Conservation (phyloP, 176 grass and related monocot genomes). For the Tillandsia fasciculata region DNA sequence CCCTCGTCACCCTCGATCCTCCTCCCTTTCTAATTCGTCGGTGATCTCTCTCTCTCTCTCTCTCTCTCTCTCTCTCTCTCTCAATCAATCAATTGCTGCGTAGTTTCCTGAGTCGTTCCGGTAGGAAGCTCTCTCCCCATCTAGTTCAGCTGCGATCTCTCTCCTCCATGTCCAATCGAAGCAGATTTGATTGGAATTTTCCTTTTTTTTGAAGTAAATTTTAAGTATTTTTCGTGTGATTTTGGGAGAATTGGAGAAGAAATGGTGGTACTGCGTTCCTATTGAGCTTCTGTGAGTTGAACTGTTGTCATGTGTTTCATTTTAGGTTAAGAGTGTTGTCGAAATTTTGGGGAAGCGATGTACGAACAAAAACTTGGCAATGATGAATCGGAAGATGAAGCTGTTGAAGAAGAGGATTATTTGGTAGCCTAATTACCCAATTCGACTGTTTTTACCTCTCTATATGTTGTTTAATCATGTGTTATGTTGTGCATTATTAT, state of each 20-base stretch:
- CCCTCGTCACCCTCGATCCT: not conserved
- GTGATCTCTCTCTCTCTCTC: not conserved
- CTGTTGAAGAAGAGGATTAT: constrained; percentile 25
- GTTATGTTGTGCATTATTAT: not conserved
- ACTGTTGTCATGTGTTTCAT: not conserved
- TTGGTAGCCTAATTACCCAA: constrained; percentile 12
- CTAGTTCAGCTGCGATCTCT: not conserved
- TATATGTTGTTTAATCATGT: not conserved
- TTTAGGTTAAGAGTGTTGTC: not conserved
- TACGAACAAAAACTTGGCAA: constrained; percentile 13
- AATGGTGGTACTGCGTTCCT: not conserved
- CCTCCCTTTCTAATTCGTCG: not conserved
- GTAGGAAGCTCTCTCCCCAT: not conserved
- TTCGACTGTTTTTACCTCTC: not conserved
- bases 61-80: not conserved
- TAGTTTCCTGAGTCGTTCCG: not conserved
- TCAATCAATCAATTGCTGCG: not conserved
- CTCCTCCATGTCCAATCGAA: not conserved
- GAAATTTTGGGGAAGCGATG: constrained; percentile 21
- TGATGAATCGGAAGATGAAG: constrained; percentile 14
- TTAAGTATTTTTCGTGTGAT: too few species aligned
- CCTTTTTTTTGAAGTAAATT: too few species aligned
- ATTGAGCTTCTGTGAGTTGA: not conserved
- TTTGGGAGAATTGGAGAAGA: too few species aligned
- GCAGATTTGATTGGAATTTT: too few species aligned